Base-by-base conservation (phyloP, 2,329 filamentous ascomycete genomes). In the Ilyonectria robusta region DNA sequence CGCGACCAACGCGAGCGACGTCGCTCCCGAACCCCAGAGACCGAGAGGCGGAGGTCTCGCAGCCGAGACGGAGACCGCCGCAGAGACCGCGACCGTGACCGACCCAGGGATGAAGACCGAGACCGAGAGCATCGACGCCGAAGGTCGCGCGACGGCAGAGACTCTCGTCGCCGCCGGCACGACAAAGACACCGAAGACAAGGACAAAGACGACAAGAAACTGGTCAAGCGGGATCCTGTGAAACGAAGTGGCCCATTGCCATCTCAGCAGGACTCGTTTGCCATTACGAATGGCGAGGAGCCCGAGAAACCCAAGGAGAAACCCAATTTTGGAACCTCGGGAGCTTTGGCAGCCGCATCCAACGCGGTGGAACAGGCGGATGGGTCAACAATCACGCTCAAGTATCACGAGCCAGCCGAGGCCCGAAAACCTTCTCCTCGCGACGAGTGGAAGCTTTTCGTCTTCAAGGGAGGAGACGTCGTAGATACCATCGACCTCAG, bases 371-470 rank as follows among this genome's bases (percentile, higher is more conserved):
- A 90, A 8, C 90, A 97, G 69, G 89, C 89, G 29, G 90, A 90
- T 75, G 94, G 93, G 64, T 92, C 91, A 4, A 87, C 88, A 23
- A 91, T 97, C 61, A 90, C 94, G 3, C 88, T 99, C 53, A 98
- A 98, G 84, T 99, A 99, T 81, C 93, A 98, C 82, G 96, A 99
- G 81, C 96, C 96, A 1, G 84, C 94, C 11, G 96, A 99, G 83
- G 94, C 95, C 56, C 92, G 96, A 66, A 97, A 97, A 74, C 94
- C 96, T 0, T 87, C 95, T 0, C 78, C 92, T 1, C 91, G 90
- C 61, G 91, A 96, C 72, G 84, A 89, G 64, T 99, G 95, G 95
- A 93, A 93, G 67, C 84, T 99, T 54, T 98, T 97, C 78, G 88
- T 98, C 23, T 99, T 99, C 87, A 97, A 97, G 78, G 93, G 90